Evolutionary conservation across 768 basidiomycete species (phyloP), one percentile per base, ranked within the genome.

Genomic region (Mycena amicta): DNA sequence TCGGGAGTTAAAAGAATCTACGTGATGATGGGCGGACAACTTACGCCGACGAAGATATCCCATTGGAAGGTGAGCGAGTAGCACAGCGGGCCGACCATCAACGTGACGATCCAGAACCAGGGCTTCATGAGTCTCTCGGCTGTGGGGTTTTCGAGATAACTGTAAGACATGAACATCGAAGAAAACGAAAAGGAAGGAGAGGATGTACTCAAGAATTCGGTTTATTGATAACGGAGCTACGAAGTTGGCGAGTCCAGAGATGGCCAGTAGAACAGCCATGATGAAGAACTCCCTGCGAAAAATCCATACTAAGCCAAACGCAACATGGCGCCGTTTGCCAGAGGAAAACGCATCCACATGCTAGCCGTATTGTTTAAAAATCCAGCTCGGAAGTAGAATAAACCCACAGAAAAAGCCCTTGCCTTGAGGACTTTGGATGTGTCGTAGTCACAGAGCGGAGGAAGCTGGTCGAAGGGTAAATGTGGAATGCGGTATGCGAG

Each of bases 391-490:
- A 8, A 65, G 26, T 6, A 63, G n/a, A n/a, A n/a, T n/a, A n/a
- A n/a, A n/a, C n/a, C n/a, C n/a, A n/a, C n/a, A n/a, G n/a, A n/a
- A n/a, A n/a, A n/a, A n/a, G n/a, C n/a, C n/a, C n/a, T n/a, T n/a
- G n/a, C n/a, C n/a, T n/a, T n/a, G n/a, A n/a, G 27, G 60, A 68
- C 27, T 18, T 65, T 55, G 2, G 68, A 60, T 52, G 56, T 54
- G 57, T 89, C 87, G 52, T 83, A 82, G 60, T 87, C 85, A 1
- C 81, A 81, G 71, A 89, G 81, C 3, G 83, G 84, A 18, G 86
- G 87, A 45, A 87, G 71, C 53, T 85, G 66, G 41, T 87, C 83
- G 31, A 71, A 70, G 1, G 78, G n/a, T n/a, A n/a, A n/a, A n/a
- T n/a, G n/a, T n/a, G n/a, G n/a, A n/a, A n/a, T n/a, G n/a, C n/a